Evolutionary conservation across 768 basidiomycete species (phyloP).

Genomic region (Panaeolus papilionaceus): DNA sequence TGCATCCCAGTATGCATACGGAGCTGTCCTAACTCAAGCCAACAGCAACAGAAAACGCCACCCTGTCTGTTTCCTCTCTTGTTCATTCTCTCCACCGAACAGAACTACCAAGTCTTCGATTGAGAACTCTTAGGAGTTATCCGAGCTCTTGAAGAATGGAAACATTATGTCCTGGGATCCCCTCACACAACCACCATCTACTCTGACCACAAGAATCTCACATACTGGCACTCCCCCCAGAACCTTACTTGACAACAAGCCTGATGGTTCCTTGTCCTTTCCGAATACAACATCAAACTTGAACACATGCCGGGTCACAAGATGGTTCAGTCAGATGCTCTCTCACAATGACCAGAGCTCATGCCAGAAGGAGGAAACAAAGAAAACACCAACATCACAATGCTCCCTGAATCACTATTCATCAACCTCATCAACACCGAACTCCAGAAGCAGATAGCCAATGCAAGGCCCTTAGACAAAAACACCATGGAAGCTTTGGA

Average conservation of each 20-base stretch:
- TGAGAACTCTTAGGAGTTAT: no score
- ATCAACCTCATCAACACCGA: no score
- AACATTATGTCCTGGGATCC: no score
- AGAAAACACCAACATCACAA: no score
- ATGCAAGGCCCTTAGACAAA: no score
- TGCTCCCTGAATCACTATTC: no score
- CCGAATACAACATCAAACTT: constrained; percentile 40
- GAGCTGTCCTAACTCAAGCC: constrained; percentile 35
- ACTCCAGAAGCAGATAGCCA: no score
- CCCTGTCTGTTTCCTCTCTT: constrained; percentile 26
- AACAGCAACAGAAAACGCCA: constrained; percentile 31
- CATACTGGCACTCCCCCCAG: constrained; percentile 32
- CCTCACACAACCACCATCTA: no score
- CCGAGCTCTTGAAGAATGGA: no score
- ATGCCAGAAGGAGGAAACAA: no score
- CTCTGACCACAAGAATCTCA: constrained; percentile 43
- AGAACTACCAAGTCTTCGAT: not conserved
- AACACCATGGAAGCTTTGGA: no score
- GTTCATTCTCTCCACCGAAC: constrained; percentile 15
- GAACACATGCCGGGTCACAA: constrained; percentile 36
- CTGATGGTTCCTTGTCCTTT: constrained; percentile 43
- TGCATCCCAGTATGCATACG: no score
- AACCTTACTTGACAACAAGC: constrained; percentile 41
- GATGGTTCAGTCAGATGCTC: constrained; percentile 32
- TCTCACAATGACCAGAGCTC: constrained; percentile 24